These are phyloP conservation scores for Gossypium turneri DNA, from an alignment of 345 rosid genomes.

Conservation along the genomic window DNA sequence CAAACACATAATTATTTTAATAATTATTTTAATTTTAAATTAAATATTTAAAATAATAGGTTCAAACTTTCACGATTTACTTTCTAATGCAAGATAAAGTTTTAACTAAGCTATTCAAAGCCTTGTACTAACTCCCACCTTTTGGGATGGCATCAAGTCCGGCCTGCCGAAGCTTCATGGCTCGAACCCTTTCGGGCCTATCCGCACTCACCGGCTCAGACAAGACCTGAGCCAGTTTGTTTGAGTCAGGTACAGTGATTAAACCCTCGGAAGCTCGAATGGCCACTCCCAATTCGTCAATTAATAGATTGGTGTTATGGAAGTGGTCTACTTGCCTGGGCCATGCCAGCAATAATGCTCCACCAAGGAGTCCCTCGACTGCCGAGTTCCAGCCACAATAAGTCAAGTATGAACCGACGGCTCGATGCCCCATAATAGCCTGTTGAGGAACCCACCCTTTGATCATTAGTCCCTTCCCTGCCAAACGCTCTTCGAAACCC, in stretches of 20 bases:
- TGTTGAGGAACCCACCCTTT: constrained; percentile 56
- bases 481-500: constrained; percentile 46
- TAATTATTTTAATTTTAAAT: no score
- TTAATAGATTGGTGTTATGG: constrained; percentile 37
- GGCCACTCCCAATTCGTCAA: constrained; percentile 47
- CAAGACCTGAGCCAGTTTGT: constrained; percentile 27
- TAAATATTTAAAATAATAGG: no score
- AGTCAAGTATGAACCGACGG: constrained; percentile 52
- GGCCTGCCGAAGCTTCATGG: constrained; percentile 24
- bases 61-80: not conserved
- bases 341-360: constrained; percentile 59
- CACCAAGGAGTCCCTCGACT: constrained; percentile 40
- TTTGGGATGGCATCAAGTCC: constrained; percentile 35
- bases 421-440: constrained; percentile 33
- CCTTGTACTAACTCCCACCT: constrained; percentile 46
- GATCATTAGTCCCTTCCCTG: constrained; percentile 44
- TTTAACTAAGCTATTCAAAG: constrained; percentile 33
- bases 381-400: constrained; percentile 71
- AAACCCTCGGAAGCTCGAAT: constrained; percentile 44
- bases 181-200: constrained; percentile 23
- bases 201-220: constrained; percentile 23
- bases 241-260: constrained; percentile 32
- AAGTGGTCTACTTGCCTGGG: constrained; percentile 64
- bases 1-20: no score
- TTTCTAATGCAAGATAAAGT: not conserved